Evolutionary conservation across 2,329 filamentous ascomycete genomes (phyloP), one percentile per base, ranked within the genome.

Genomic region (Trichoderma harzianum): DNA sequence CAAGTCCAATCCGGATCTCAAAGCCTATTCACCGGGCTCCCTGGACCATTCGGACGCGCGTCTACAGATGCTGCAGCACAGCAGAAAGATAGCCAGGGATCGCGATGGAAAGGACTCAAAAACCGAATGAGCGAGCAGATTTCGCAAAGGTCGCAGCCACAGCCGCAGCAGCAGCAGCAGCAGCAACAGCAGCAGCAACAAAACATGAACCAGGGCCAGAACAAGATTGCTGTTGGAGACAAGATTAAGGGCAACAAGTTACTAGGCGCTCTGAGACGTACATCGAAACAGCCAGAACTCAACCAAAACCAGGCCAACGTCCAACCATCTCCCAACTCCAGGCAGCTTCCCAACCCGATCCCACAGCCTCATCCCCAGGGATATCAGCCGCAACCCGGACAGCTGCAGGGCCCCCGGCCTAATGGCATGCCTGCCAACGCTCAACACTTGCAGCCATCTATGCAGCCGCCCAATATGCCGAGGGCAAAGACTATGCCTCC

Each of bases 61-160:
- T 36, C 26, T 14, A 60, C 47, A 69, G 63, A 61, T 51, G 39
- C 16, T 18, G 34, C 66, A 26, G 18, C 43, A 5, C 53, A 74
- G 6, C 53, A 74, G 10, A 73, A 77, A 32, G 74, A 74, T 11
- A 74, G 74, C 34, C 74, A 76, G 16, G 76, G 76, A 6, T 80
- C 78, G 5, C 78, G 77, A 57, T 81, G 79, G 80, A 82, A 80
- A 71, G 79, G 77, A 2, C 60, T 82, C 21, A 79, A 70, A 69
- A 80, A 77, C 36, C 77, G 79, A 39, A 73, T 82, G 75, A 79
- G 77, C 3, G 78, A 72, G 24, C 81, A 82, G 63, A 73, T 76
- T 64, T 69, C 73, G 2, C 74, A 75, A 11, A 60, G 70, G 7
- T 43, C 67, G 18, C 69, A 72, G 51, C 61, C 24, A 21, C 55